phyloP scores from a whole-genome alignment of 768 basidiomycete species.

The Lentinula detonsa region DNA sequence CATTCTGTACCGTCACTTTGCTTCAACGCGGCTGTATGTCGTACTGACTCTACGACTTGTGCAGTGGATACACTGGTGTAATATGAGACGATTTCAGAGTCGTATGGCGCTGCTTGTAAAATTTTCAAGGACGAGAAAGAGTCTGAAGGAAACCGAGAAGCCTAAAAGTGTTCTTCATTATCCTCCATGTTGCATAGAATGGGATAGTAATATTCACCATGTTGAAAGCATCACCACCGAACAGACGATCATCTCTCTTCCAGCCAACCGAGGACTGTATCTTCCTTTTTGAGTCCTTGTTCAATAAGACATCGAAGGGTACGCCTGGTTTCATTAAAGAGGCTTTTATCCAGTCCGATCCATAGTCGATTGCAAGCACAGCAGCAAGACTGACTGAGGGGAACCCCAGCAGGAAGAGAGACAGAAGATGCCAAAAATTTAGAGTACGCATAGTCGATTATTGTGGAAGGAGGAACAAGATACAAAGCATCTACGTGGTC shows the following conservation, averaged over 20 bases:
- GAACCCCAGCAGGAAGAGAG: constrained; percentile 28
- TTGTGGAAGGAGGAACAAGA: neutral
- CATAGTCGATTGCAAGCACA: constrained; percentile 96
- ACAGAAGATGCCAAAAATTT: constrained; percentile 30
- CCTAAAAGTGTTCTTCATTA: constrained; percentile 37
- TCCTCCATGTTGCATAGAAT: neutral
- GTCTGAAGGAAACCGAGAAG: constrained; percentile 85
- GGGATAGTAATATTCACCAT: constrained; percentile 49
- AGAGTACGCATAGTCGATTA: constrained; percentile 31
- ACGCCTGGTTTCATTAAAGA: constrained; percentile 91
- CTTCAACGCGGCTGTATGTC: constrained; percentile 54
- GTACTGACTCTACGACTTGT: constrained; percentile 45
- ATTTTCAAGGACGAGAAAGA: constrained; percentile 84
- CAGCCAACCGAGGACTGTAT: constrained; percentile 86
- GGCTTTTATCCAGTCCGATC: constrained; percentile 95
- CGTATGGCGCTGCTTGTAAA: constrained; percentile 65
- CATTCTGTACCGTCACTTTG: constrained; percentile 64
- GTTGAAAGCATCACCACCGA: constrained; percentile 85
- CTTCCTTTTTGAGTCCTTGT: constrained; percentile 96
- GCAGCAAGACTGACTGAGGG: constrained; percentile 55
- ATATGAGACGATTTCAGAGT: constrained; percentile 53
- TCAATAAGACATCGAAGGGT: constrained; percentile 93
- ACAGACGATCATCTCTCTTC: constrained; percentile 86
- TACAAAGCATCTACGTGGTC: constrained; percentile 6
- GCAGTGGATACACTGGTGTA: constrained; percentile 51